phyloP scores from a whole-genome alignment of 345 rosid species.

The Citrus sp. region DNA sequence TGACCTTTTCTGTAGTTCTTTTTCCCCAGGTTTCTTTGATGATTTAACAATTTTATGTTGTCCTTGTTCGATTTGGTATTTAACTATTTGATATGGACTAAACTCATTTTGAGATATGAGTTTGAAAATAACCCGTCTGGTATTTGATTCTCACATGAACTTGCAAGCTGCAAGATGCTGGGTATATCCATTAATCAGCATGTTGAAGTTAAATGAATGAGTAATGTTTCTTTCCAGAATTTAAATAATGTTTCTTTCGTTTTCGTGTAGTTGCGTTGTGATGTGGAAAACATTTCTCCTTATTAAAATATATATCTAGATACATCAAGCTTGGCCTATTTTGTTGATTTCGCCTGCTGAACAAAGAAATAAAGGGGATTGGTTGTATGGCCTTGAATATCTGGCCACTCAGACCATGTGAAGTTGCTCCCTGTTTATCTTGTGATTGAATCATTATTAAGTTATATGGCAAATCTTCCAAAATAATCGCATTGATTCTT shows the following conservation, averaged over 20 bases:
- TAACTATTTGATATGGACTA: not conserved
- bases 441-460: not conserved
- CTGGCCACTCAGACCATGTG: not conserved
- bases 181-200: not conserved
- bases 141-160: not conserved
- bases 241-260: not conserved
- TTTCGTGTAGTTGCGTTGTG: not conserved
- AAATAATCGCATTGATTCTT: not conserved
- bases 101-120: too few species aligned
- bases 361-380: not conserved
- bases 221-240: not conserved
- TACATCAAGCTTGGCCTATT: too few species aligned
- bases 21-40: not conserved
- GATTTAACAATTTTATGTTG: not conserved
- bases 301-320: too few species aligned
- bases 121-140: not conserved
- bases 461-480: not conserved
- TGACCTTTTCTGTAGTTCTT: not conserved
- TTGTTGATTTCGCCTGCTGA: not conserved
- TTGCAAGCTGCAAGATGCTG: not conserved
- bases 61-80: not conserved
- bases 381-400: not conserved
- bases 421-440: not conserved
- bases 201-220: not conserved
- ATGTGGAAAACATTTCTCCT: not conserved